Percentiles rank a stretch among this genome's conserved stretches.
Evolutionary conservation across 2,329 filamentous ascomycete genomes (phyloP).

Genomic region (Fusarium citri): DNA sequence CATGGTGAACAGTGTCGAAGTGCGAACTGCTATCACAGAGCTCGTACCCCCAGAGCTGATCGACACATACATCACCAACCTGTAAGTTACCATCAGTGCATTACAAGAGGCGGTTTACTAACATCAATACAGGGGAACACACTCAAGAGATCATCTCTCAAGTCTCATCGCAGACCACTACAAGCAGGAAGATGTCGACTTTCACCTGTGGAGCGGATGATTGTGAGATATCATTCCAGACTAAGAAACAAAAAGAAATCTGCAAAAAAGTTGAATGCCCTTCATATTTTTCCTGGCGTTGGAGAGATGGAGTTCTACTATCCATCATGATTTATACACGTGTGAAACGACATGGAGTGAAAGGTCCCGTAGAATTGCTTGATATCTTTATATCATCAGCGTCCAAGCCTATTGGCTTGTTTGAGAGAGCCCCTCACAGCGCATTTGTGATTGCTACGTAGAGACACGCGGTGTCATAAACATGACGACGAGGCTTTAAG

Average conservation of each 20-base stretch:
- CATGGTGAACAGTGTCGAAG: conserved; percentile 80
- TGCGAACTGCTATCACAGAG: conserved; percentile 84
- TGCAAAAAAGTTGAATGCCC: conserved; percentile 30
- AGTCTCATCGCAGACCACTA: conserved; percentile 81
- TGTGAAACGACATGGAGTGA: conserved; percentile 24
- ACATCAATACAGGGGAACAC: conserved; percentile 64
- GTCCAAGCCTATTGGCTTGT: conserved; percentile 6
- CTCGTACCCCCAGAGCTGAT: conserved; percentile 82
- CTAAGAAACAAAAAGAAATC: conserved; percentile 27
- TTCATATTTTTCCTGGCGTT: conserved; percentile 32
- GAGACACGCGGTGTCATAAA: conserved; percentile 7
- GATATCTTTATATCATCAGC: conserved; percentile 21
- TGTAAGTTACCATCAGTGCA: conserved; percentile 54
- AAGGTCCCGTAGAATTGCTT: conserved; percentile 27
- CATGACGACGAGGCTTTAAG: conserved; percentile 15
- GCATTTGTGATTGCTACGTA: conserved; percentile 4
- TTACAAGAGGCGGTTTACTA: not conserved
- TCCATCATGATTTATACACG: conserved; percentile 11
- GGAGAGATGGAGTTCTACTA: conserved; percentile 26
- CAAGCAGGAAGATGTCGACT: conserved; percentile 76
- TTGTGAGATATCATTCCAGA: conserved; percentile 21
- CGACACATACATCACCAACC: conserved; percentile 86
- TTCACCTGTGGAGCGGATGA: conserved; percentile 58
- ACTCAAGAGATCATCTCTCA: conserved; percentile 78
- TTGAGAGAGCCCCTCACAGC: not conserved